A percentile compares a stretch with the other conserved stretches of the same genome.
These are phyloP conservation scores for Teratosphaeriaceae sp. DNA, from an alignment of 2,329 filamentous ascomycete species.

Conservation along the genomic window DNA sequence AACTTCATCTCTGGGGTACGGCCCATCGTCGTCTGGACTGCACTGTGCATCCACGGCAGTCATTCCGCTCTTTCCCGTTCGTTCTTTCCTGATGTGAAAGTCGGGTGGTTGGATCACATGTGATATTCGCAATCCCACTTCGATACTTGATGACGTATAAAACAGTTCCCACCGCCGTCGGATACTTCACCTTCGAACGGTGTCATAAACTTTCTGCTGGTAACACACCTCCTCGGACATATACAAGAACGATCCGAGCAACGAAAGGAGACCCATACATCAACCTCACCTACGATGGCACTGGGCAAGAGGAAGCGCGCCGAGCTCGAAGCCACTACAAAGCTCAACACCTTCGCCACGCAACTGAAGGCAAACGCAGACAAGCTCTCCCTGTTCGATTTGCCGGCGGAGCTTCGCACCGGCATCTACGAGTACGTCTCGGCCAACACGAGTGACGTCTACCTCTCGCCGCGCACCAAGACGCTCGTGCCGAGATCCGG, in stretches of 20 bases:
- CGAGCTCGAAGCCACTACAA: neutral
- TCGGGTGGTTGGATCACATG: too few species aligned
- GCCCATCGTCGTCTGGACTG: too few species aligned
- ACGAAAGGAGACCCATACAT: neutral
- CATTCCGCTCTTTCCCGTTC: too few species aligned
- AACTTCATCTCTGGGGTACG: too few species aligned
- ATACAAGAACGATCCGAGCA: neutral
- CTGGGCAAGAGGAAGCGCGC: neutral
- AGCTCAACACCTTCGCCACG: neutral
- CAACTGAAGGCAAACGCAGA: slow-evolving; percentile 3
- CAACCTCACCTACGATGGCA: neutral
- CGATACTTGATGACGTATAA: too few species aligned
- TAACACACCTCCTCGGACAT: neutral
- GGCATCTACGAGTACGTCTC: slow-evolving; percentile 8
- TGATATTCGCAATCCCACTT: too few species aligned
- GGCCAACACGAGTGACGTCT: neutral
- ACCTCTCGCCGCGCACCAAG: neutral
- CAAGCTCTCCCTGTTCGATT: slow-evolving; percentile 3
- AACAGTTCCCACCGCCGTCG: too few species aligned
- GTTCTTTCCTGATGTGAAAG: too few species aligned
- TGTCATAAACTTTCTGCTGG: too few species aligned
- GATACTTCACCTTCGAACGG: too few species aligned
- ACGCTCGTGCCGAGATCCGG: neutral
- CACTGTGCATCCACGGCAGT: too few species aligned
- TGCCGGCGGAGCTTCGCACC: slow-evolving; percentile 10